Conservation (phyloP, 2,329 filamentous ascomycete species). For the Laburnicola sp. region DNA sequence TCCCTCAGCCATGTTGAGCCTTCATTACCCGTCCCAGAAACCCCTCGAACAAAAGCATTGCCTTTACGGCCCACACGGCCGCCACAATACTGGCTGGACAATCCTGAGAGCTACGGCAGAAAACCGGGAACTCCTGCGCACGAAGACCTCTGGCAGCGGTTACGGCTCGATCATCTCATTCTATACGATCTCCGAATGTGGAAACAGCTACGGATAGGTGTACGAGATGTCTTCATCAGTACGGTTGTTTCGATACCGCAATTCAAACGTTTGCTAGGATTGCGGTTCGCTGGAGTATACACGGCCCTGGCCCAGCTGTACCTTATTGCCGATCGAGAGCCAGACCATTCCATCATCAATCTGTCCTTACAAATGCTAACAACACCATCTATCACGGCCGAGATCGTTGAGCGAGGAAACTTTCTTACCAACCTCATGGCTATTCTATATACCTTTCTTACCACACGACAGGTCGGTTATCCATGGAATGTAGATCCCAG, state of each 20-base stretch:
- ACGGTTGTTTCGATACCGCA: slow-evolving; percentile 94
- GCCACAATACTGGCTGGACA: slow-evolving; percentile 83
- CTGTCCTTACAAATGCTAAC: slow-evolving; percentile 95
- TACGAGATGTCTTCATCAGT: slow-evolving; percentile 92
- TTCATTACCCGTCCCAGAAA: slow-evolving; percentile 77
- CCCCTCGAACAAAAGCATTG: slow-evolving; percentile 59
- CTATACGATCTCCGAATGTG: slow-evolving; percentile 93
- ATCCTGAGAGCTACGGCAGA: slow-evolving; percentile 69
- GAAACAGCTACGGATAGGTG: slow-evolving; percentile 90
- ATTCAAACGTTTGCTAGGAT: slow-evolving; percentile 90
- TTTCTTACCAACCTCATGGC: slow-evolving; percentile 94
- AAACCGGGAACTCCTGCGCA: slow-evolving; percentile 67
- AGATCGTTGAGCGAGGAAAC: slow-evolving; percentile 92
- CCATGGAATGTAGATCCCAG: slow-evolving; percentile 85
- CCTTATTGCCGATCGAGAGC: slow-evolving; percentile 91
- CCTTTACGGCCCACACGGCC: slow-evolving; percentile 62
- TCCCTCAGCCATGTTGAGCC: slow-evolving; percentile 66
- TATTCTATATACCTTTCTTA: slow-evolving; percentile 96
- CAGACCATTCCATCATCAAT: slow-evolving; percentile 98
- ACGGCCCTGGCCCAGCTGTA: slow-evolving; percentile 92
- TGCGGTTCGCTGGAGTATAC: slow-evolving; percentile 94
- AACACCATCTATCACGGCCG: slow-evolving; percentile 92
- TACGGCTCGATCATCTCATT: slow-evolving; percentile 91
- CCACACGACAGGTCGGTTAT: slow-evolving; percentile 91
- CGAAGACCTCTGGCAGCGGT: slow-evolving; percentile 86